Evolutionary conservation across 1,139 yeast species (phyloP).

Genomic region (Sugiyamaella grinbergsii): DNA sequence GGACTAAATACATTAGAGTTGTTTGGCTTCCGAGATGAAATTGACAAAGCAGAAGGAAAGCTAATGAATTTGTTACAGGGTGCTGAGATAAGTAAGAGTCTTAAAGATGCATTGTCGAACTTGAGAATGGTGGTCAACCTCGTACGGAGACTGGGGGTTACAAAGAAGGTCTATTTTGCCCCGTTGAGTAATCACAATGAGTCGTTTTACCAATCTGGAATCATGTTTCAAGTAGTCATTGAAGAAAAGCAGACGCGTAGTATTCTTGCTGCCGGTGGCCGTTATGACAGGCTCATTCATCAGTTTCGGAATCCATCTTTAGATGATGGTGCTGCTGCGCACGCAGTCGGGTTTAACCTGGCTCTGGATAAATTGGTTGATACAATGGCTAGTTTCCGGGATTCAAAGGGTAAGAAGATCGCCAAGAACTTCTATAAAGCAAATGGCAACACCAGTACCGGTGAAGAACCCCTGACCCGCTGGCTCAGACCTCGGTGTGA

Average conservation of each 20-base stretch:
- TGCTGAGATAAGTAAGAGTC: slow-evolving; percentile 55
- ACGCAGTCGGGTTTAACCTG: slow-evolving; percentile 84
- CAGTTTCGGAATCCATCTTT: slow-evolving; percentile 58
- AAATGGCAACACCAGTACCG: slow-evolving; percentile 37
- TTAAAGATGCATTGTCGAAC: slow-evolving; percentile 65
- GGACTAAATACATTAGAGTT: slow-evolving; percentile 76
- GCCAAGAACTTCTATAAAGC: slow-evolving; percentile 27
- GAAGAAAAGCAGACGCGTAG: slow-evolving; percentile 47
- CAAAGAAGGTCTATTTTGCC: slow-evolving; percentile 51
- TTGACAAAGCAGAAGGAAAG: slow-evolving; percentile 63
- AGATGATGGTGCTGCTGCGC: slow-evolving; percentile 48
- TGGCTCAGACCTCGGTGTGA: slow-evolving; percentile 59
- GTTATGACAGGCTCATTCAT: slow-evolving; percentile 74
- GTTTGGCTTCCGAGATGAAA: slow-evolving; percentile 72
- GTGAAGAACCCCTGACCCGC: slow-evolving; percentile 20
- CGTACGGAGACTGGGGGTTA: slow-evolving; percentile 61
- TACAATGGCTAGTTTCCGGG: slow-evolving; percentile 48
- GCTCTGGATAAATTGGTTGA: slow-evolving; percentile 62
- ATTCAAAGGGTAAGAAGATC: slow-evolving; percentile 26
- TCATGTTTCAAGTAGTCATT: slow-evolving; percentile 85
- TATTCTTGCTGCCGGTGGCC: slow-evolving; percentile 85
- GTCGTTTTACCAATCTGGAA: slow-evolving; percentile 72
- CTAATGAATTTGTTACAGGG: slow-evolving; percentile 73
- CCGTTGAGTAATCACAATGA: slow-evolving; percentile 85
- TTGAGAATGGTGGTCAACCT: slow-evolving; percentile 58